phyloP scores from a whole-genome alignment of 495 filamentous ascomycete genomes.

The Neurospora sp. region DNA sequence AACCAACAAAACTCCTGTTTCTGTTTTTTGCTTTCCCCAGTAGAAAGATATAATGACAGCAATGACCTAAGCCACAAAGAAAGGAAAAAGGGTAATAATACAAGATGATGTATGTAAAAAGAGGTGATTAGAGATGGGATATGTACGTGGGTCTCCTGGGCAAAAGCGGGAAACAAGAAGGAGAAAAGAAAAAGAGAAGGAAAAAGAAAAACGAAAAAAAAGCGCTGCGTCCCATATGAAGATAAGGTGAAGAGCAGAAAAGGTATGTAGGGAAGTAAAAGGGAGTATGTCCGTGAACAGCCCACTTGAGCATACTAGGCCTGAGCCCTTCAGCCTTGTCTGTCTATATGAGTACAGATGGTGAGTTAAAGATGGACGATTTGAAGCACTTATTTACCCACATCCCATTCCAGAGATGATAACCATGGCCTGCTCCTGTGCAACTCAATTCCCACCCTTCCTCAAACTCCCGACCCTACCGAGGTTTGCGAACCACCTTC shows the following conservation, averaged over 20 bases:
- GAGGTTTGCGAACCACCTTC: slow-evolving; percentile 29
- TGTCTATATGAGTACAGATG: not conserved
- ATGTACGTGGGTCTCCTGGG: not conserved
- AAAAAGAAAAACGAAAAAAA: not conserved
- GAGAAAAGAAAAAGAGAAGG: no score
- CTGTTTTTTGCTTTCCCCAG: not conserved
- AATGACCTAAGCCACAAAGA: not conserved
- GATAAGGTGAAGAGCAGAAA: not conserved
- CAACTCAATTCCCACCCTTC: slow-evolving; percentile 6
- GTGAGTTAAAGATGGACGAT: not conserved
- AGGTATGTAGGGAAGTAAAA: not conserved
- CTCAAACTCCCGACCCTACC: slow-evolving; percentile 25
- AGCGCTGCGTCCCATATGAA: not conserved
- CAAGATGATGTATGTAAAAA: not conserved
- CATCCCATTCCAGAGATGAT: not conserved
- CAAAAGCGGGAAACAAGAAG: no score
- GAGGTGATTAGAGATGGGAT: not conserved
- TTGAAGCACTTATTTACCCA: no score
- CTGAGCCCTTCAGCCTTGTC: not conserved
- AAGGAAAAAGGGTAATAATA: not conserved
- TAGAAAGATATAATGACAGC: not conserved
- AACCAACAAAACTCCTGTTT: not conserved
- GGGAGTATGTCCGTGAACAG: not conserved
- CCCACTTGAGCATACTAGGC: not conserved
- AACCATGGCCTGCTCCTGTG: not conserved